Percentiles rank a stretch among this genome's conserved stretches.
These are phyloP conservation scores for Globisporangium paroecandrum DNA, from an alignment of 352 stramenopile species.

Conservation along the genomic window DNA sequence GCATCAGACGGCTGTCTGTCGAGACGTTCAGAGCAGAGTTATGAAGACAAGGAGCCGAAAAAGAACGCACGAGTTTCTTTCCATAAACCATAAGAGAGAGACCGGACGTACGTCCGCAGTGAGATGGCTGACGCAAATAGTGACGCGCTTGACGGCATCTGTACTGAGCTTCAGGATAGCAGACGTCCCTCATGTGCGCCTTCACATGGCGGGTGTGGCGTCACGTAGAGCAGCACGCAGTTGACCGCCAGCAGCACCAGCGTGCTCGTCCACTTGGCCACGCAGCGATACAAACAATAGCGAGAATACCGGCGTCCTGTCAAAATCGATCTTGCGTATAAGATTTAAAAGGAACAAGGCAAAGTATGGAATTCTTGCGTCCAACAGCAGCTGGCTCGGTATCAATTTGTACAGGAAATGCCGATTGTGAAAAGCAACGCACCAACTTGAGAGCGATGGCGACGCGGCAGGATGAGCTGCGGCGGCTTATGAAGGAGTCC, in stretches of 20 bases:
- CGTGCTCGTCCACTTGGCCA: too few species aligned
- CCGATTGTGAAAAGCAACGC: neutral
- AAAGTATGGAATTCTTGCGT: too few species aligned
- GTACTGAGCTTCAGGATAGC: neutral
- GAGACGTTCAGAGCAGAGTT: neutral
- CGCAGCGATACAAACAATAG: too few species aligned
- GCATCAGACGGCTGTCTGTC: neutral
- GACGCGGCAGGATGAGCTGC: conserved; percentile 31
- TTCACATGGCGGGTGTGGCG: neutral
- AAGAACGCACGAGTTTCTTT: neutral
- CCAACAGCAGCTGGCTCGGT: too few species aligned
- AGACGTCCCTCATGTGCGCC: neutral
- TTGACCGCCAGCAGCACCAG: too few species aligned
- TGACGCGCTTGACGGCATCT: neutral
- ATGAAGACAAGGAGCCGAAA: neutral
- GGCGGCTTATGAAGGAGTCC: conserved; percentile 37
- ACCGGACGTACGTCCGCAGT: too few species aligned
- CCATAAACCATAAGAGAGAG: neutral
- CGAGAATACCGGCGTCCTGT: too few species aligned
- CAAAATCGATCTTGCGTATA: too few species aligned
- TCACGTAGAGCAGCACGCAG: too few species aligned
- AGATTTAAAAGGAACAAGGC: too few species aligned
- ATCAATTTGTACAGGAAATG: too few species aligned
- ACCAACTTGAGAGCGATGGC: conserved; percentile 6
- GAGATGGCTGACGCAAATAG: neutral